Base-by-base conservation (phyloP, 208 protist species). In the Trypanosoma avium region DNA sequence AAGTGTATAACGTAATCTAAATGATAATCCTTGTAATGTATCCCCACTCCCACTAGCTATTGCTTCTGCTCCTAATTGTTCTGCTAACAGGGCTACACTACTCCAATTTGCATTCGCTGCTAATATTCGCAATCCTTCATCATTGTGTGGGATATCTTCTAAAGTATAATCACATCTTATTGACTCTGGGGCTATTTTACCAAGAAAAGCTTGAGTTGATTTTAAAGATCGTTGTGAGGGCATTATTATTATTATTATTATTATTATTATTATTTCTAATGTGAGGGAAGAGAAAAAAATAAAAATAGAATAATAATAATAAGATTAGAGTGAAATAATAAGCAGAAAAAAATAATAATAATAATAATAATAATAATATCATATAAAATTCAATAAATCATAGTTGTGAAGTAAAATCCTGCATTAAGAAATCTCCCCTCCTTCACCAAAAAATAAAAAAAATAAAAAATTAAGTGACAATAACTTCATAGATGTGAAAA, bases 81-180 rank as follows among this genome's bases (percentile, higher is more conserved):
- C 67, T 8, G 86, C 84, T 17, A 93, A 54, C 19, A 61, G 12
- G 46, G 81, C 50, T 4, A 92, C 87, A n/a, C 70, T 75, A 3
- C 72, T 79, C 86, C 87, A 95, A 50, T 88, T 80, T 0, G 78
- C 90, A 56, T 88, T 75, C 0, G 81, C 72, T 0, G 89, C 85
- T 7, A 88, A 56, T 15, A 71, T 13, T 3, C 72, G 64, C 43
- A 95, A 47, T 38, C 89, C 86, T 2, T 86, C 77, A 24, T 85
- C 81, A 32, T 60, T 85, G 22, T 68, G 70, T 4, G 88, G 75
- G 4, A 91, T 79, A 63, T 55, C 55, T 3, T 68, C 36, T 22
- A 76, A 5, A n/a, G 13, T 35, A 1, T 24, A 35, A 12, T 60
- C 61, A 6, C 43, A 17, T 19, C 70, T 55, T 33, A 69, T 32